Evolutionary conservation across 768 basidiomycete genomes (phyloP), one percentile per base, ranked within the genome.

Genomic region (Nidularia pulvinata): DNA sequence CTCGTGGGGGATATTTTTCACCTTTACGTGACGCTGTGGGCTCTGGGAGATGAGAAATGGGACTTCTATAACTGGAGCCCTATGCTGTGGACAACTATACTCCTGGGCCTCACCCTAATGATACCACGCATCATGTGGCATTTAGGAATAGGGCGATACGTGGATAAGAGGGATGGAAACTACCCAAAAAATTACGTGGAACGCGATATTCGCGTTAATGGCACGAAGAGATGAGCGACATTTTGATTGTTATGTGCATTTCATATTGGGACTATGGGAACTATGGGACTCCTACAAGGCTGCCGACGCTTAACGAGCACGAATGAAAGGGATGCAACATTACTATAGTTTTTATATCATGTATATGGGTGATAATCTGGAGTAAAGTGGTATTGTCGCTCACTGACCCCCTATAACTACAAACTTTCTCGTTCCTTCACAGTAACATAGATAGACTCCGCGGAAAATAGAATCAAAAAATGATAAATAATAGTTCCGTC

Each of bases 51-150:
- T 37, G 72, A 82, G 51, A 74, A 78, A 56, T 91, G 86, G 85
- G 67, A 82, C 49, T 57, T 89, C 16, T 61, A 65, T 43, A 76
- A 71, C 25, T 91, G 89, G 89, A 82, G 74, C 57, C 80, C 84
- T 0, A 85, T 88, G 81, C 65, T 90, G 16, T 88, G 86, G 83
- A 72, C 79, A 5, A 91, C 88, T 0, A 62, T 90, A 14, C 46
- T 84, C 13, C 62, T 87, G 10, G 89, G 89, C 0, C 58, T 89
- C 35, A 80, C 79, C 11, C 65, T 92, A 48, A 71, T 91, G 77
- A 67, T 91, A 46, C 89, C 90, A 9, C 78, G 90, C 25, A 62
- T 88, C 16, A 78, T 82, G 57, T 92, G 90, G 90, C 84, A 88
- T 64, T 59, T 89, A 48, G 90, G 90, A 7, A 72, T 91, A 50